These are phyloP conservation scores for Pseudotsuga menziesii DNA, from an alignment of 75 land plant species.

Conservation along the genomic window DNA sequence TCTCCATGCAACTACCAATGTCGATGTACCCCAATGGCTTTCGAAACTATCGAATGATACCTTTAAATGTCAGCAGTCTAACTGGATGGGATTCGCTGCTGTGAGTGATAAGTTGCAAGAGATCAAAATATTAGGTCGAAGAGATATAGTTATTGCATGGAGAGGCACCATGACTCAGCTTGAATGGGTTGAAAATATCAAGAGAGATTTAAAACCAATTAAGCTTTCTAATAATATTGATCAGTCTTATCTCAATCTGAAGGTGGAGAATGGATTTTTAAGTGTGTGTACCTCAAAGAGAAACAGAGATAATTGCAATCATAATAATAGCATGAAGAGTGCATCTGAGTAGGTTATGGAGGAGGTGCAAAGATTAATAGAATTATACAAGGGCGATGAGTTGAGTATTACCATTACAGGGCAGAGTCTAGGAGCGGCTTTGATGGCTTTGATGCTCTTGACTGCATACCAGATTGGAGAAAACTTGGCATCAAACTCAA, in stretches of 20 bases:
- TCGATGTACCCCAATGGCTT: conserved; percentile 23
- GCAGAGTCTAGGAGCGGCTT: conserved; percentile 65
- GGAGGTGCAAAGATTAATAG: conserved; percentile 30
- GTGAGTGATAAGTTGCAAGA: conserved; percentile 29
- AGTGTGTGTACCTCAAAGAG: conserved; percentile 36
- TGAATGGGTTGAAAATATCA: conserved; percentile 63
- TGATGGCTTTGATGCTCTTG: conserved; percentile 21
- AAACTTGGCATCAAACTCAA: background rate
- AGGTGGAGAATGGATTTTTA: conserved; percentile 36
- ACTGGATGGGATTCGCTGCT: conserved; percentile 81
- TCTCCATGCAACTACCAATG: conserved; percentile 59
- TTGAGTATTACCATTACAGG: conserved; percentile 66
- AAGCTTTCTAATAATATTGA: too few species aligned
- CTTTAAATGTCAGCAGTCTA: conserved; percentile 14
- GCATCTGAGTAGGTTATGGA: conserved; percentile 23
- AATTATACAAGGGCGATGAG: conserved; percentile 23
- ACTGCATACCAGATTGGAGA: conserved; percentile 16
- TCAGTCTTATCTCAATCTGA: too few species aligned
- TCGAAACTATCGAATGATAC: conserved; percentile 19
- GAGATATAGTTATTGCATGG: conserved; percentile 52
- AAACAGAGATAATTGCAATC: too few species aligned
- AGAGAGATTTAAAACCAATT: conserved; percentile 4
- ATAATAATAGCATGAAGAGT: conserved; percentile 14
- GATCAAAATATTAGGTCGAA: conserved; percentile 33
- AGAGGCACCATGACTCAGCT: conserved; percentile 61